Percentiles rank a stretch among this genome's conserved stretches.
These are phyloP conservation scores for Barnettozyma wickerhamii DNA, from an alignment of 805 yeast species.

Conservation along the genomic window DNA sequence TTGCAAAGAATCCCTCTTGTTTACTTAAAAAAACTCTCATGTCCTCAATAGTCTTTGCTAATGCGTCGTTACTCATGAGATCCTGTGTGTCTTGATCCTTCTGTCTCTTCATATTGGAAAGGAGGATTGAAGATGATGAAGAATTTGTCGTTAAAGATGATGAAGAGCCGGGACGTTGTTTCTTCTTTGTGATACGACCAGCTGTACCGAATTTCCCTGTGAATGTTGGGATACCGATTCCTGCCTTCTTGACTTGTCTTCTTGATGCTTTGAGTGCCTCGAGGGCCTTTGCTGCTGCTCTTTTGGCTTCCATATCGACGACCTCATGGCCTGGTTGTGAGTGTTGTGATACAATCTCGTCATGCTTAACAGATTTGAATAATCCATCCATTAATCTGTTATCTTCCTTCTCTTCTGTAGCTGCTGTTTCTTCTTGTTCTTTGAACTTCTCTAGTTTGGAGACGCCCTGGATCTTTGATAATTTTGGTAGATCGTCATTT, in stretches of 20 bases:
- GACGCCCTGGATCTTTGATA: constrained; percentile 66
- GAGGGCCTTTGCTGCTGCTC: constrained; percentile 49
- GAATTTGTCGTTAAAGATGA: too few relatives aligned
- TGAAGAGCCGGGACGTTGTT: constrained; percentile 2
- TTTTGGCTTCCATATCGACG: constrained; percentile 59
- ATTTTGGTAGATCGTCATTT: constrained; percentile 64
- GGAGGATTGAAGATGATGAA: constrained; percentile 48
- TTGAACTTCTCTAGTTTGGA: constrained; percentile 61
- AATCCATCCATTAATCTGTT: constrained; percentile 70
- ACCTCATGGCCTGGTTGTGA: constrained; percentile 28
- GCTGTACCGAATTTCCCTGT: constrained; percentile 90
- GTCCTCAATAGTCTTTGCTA: constrained; percentile 27
- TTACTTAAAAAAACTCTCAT: constrained; percentile 37
- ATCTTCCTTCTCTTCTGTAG: constrained; percentile 48
- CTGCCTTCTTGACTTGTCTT: constrained; percentile 32
- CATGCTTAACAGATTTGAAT: constrained; percentile 72
- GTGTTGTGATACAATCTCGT: constrained; percentile 58
- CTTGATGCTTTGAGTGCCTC: constrained; percentile 55
- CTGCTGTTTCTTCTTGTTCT: constrained; percentile 35
- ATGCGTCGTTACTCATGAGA: constrained; percentile 4
- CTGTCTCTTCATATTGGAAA: constrained; percentile 43
- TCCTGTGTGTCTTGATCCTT: constrained; percentile 16
- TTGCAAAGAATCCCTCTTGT: constrained; percentile 37
- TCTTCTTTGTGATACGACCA: constrained; percentile 42
- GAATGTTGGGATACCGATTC: constrained; percentile 90